phyloP scores from a whole-genome alignment of 345 rosid species.

The Nephelium lappaceum region DNA sequence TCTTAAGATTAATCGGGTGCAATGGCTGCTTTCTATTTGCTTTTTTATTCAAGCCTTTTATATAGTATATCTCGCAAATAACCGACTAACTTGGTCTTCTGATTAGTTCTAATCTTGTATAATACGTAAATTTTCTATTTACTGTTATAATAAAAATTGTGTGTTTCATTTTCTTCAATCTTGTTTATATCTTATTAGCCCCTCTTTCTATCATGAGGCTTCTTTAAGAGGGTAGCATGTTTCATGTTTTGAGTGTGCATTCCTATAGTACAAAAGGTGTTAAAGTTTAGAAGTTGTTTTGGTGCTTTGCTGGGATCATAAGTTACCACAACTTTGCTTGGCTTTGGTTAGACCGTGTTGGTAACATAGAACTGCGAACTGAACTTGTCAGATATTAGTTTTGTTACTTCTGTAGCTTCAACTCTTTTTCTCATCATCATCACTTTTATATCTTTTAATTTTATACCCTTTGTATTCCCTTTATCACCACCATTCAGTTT shows the following conservation, averaged over 20 bases:
- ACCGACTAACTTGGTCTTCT: neutral
- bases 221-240: slow-evolving; percentile 3
- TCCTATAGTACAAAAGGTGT: neutral
- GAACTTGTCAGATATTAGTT: neutral
- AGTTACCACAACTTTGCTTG: neutral
- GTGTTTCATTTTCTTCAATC: neutral
- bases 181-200: neutral
- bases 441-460: too few species aligned
- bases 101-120: neutral
- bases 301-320: neutral
- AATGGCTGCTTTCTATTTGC: neutral
- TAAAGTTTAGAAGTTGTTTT: neutral
- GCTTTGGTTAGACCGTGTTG: neutral
- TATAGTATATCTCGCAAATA: neutral
- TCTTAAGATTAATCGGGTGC: neutral
- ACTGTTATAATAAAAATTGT: neutral
- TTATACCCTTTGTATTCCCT: neutral
- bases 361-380: neutral
- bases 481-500: neutral
- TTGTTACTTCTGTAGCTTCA: neutral
- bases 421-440: neutral
- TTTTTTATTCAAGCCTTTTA: neutral
- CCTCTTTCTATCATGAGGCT: neutral
- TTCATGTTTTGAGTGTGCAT: neutral
- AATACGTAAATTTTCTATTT: neutral